Conservation (phyloP, 305 asterid genomes). For the Solanum hybrid region DNA sequence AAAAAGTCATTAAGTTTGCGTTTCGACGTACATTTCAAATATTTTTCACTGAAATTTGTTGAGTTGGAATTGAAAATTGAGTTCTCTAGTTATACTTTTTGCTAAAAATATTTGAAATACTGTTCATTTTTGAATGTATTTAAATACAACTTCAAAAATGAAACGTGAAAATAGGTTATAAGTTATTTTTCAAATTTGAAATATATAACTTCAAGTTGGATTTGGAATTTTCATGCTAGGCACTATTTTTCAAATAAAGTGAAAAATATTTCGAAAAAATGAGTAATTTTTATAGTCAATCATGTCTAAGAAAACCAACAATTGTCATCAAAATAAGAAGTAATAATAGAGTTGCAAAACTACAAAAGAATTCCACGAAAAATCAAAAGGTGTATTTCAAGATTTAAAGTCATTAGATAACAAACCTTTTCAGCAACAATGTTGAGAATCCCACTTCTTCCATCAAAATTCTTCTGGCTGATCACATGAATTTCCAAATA, state of each 20-base stretch:
- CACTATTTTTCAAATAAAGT: neutral
- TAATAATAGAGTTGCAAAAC: neutral
- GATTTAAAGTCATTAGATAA: neutral
- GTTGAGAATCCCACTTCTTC: conserved; percentile 25
- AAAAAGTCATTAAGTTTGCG: neutral
- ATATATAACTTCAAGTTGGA: neutral
- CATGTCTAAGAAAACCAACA: neutral
- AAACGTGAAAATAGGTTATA: neutral
- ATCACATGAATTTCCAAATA: neutral
- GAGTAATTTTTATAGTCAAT: too few relatives aligned
- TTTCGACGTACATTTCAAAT: too few relatives aligned
- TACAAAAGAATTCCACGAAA: neutral
- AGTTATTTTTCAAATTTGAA: neutral
- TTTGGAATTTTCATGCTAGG: neutral
- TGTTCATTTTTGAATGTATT: too few relatives aligned
- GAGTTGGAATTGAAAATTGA: neutral
- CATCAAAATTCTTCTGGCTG: conserved; percentile 17
- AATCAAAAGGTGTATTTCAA: neutral
- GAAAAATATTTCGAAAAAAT: too few relatives aligned
- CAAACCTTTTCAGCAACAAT: conserved; percentile 26
- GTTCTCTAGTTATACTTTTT: neutral
- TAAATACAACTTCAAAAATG: neutral
- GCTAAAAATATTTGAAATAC: neutral
- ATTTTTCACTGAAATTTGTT: too few relatives aligned
- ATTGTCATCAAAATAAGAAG: neutral